Evolutionary conservation across 768 basidiomycete species (phyloP).

Genomic region (Lanmaoa pseudosensibilis): DNA sequence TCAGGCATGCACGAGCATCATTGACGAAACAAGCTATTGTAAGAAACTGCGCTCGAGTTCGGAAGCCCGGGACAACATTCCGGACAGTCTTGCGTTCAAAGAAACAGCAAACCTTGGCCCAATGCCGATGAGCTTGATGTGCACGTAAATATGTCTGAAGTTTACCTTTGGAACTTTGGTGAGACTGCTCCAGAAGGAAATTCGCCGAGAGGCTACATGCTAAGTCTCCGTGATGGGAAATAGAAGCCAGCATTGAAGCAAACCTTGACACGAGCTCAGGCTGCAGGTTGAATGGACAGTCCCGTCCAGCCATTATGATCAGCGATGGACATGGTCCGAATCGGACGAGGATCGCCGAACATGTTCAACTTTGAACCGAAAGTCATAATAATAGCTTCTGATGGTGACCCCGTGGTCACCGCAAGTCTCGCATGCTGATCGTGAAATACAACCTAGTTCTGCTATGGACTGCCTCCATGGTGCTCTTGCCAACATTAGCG

Average conservation of each 20-base stretch:
- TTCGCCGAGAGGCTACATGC: not conserved
- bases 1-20: not conserved
- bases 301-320: not conserved
- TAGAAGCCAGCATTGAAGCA: not conserved
- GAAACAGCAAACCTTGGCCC: too few relatives aligned
- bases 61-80: not conserved
- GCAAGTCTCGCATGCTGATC: not conserved
- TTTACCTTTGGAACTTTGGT: conserved; percentile 1
- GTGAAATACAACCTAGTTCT: not conserved
- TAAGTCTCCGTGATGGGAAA: not conserved
- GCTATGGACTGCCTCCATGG: too few relatives aligned
- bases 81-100: too few relatives aligned
- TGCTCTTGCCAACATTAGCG: not conserved
- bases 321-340: not conserved
- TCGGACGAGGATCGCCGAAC: conserved; percentile 9
- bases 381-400: not conserved
- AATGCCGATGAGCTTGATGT: not conserved
- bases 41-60: not conserved
- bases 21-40: not conserved
- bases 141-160: not conserved
- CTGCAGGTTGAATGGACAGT: not conserved
- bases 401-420: not conserved
- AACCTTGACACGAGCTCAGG: not conserved
- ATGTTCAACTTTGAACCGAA: conserved; percentile 16
- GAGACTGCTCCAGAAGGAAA: not conserved